phyloP scores from a whole-genome alignment of 805 yeast species.

The Metschnikowia lachancei region DNA sequence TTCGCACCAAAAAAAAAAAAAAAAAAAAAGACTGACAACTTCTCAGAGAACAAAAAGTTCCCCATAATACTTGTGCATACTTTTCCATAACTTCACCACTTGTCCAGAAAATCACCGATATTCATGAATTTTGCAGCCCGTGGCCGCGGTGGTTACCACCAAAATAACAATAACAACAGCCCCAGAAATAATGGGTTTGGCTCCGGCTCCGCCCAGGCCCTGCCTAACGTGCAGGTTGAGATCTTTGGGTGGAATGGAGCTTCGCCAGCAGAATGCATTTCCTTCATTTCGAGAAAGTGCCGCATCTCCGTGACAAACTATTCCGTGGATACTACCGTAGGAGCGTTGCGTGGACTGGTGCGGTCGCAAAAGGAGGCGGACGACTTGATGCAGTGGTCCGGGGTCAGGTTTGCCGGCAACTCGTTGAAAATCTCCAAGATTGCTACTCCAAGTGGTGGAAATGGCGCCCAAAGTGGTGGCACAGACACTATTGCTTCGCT shows the following conservation, averaged over 20 bases:
- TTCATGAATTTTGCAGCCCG: slow-evolving; percentile 13
- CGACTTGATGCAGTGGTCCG: slow-evolving; percentile 58
- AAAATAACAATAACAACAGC: slow-evolving; percentile 3
- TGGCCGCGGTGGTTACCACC: slow-evolving; percentile 19
- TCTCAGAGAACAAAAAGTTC: too few relatives aligned
- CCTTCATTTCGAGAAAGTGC: slow-evolving; percentile 68
- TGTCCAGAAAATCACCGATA: not conserved
- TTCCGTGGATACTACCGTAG: slow-evolving; percentile 46
- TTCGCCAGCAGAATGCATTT: slow-evolving; percentile 60
- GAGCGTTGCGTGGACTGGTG: slow-evolving; percentile 60
- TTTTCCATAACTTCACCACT: not conserved
- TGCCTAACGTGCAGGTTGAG: slow-evolving; percentile 14
- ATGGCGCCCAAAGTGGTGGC: slow-evolving; percentile 13
- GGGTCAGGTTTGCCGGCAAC: slow-evolving; percentile 80
- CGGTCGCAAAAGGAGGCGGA: slow-evolving; percentile 54
- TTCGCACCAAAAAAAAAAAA: not conserved
- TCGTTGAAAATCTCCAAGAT: slow-evolving; percentile 51
- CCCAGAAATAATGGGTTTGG: not conserved
- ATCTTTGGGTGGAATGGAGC: slow-evolving; percentile 77
- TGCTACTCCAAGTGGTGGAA: slow-evolving; percentile 7
- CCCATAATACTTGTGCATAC: too few relatives aligned
- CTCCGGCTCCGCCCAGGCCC: not conserved
- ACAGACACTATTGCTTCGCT: slow-evolving; percentile 59
- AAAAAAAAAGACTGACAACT: not conserved
- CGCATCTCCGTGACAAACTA: slow-evolving; percentile 54